These are phyloP conservation scores for Astragalus glycyphyllos DNA, from an alignment of 306 rosid genomes.

Conservation along the genomic window DNA sequence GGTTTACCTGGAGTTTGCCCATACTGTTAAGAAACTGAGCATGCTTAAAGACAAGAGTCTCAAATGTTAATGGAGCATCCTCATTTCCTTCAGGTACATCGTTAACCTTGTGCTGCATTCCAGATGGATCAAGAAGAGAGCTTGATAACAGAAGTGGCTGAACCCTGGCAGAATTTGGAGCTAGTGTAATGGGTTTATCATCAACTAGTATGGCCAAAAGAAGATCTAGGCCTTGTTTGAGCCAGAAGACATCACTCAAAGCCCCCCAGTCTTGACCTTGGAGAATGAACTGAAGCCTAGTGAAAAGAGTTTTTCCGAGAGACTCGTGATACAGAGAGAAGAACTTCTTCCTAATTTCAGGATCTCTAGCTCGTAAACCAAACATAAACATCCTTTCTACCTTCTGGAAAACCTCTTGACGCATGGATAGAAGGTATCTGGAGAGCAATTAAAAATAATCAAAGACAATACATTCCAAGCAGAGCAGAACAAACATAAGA, in stretches of 20 bases:
- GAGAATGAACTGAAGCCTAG: constrained; percentile 88
- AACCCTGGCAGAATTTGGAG: constrained; percentile 96
- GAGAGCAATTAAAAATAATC: constrained; percentile 42
- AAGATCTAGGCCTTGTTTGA: constrained; percentile 99
- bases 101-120: constrained; percentile 72
- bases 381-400: constrained; percentile 96
- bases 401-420: constrained; percentile 92
- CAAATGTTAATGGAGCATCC: constrained; percentile 84
- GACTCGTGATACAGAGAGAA: constrained; percentile 88
- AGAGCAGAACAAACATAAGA: constrained; percentile 11
- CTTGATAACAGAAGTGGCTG: constrained; percentile 74
- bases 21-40: constrained; percentile 80
- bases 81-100: constrained; percentile 79
- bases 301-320: constrained; percentile 78
- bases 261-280: constrained; percentile 96
- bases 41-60: constrained; percentile 81
- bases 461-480: constrained; percentile 35
- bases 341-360: constrained; percentile 85
- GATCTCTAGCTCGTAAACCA: constrained; percentile 95
- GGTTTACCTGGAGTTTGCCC: constrained; percentile 94
- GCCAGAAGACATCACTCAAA: constrained; percentile 97
- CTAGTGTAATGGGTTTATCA: constrained; percentile 91
- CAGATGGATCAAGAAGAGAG: constrained; percentile 71
- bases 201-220: constrained; percentile 93
- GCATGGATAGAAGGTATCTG: constrained; percentile 70